phyloP scores from a whole-genome alignment of 2,329 filamentous ascomycete genomes.

The Dothiorella sarmentorum region DNA sequence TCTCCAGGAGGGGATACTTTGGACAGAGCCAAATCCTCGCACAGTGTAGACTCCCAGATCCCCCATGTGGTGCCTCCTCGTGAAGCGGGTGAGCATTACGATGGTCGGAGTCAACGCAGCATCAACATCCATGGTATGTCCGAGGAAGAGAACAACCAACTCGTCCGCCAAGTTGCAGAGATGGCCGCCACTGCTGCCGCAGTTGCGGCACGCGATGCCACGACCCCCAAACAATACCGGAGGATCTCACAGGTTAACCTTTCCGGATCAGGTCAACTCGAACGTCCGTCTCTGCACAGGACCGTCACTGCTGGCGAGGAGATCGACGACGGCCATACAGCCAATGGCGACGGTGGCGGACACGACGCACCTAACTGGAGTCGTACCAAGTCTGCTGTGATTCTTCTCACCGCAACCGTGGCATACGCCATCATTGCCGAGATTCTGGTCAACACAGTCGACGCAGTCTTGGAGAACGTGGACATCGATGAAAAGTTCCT shows the following conservation, averaged over 20 bases:
- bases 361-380: conserved; percentile 99
- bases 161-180: conserved; percentile 86
- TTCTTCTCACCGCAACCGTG: conserved; percentile 82
- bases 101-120: conserved; percentile 40
- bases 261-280: conserved; percentile 32
- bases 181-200: conserved; percentile 89
- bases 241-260: conserved; percentile 46
- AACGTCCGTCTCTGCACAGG: conserved; percentile 38
- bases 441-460: conserved; percentile 93
- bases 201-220: conserved; percentile 76
- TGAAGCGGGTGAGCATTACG: conserved; percentile 33
- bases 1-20: conserved; percentile 30
- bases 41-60: conserved; percentile 25
- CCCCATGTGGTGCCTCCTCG: conserved; percentile 37
- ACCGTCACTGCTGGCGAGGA: conserved; percentile 44
- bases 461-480: conserved; percentile 87
- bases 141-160: conserved; percentile 73
- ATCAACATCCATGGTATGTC: conserved; percentile 63
- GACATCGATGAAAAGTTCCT: conserved; percentile 96
- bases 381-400: conserved; percentile 81
- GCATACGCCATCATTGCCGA: conserved; percentile 97
- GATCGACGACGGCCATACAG: conserved; percentile 42
- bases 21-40: not conserved
- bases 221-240: conserved; percentile 48
- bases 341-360: conserved; percentile 55